Evolutionary conservation across 768 basidiomycete species (phyloP).

Genomic region (Erythrobasidium yunnanense): DNA sequence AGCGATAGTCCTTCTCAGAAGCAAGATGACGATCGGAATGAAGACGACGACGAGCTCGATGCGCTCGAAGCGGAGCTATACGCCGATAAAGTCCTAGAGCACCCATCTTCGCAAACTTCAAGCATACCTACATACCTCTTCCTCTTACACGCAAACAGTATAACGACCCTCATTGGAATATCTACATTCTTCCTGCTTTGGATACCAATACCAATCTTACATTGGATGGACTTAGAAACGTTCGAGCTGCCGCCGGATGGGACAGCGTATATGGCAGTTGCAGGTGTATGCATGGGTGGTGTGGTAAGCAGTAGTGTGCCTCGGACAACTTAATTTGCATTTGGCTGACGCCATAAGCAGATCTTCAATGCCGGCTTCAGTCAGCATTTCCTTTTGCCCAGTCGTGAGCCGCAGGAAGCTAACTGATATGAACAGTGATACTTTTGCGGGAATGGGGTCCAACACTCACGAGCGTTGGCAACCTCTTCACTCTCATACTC

Average conservation of each 20-base stretch:
- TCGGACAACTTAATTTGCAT: background rate
- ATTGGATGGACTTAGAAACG: conserved; percentile 54
- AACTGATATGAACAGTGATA: too few relatives aligned
- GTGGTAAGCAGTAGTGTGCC: conserved; percentile 12
- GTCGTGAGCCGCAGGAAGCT: too few relatives aligned
- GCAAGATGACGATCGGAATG: background rate
- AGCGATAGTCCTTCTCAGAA: too few relatives aligned
- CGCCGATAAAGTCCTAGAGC: background rate
- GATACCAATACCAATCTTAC: conserved; percentile 65
- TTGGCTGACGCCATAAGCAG: too few relatives aligned
- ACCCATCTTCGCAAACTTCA: conserved; percentile 21
- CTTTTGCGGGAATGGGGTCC: too few relatives aligned
- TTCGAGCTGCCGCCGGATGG: conserved; percentile 54
- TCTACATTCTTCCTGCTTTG: conserved; percentile 63
- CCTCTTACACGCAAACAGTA: conserved; percentile 69
- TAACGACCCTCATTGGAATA: conserved; percentile 70
- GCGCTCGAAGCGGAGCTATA: background rate
- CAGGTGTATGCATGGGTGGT: conserved; percentile 59
- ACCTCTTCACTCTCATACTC: conserved; percentile 84
- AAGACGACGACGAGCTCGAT: conserved; percentile 1
- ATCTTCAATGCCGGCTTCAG: conserved; percentile 47
- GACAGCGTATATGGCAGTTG: conserved; percentile 47
- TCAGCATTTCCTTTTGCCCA: conserved; percentile 31
- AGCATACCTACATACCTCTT: conserved; percentile 58
- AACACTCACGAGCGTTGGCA: conserved; percentile 82